These are phyloP conservation scores for Curvularia verruculosa DNA, from an alignment of 2,329 filamentous ascomycete species.

Conservation along the genomic window DNA sequence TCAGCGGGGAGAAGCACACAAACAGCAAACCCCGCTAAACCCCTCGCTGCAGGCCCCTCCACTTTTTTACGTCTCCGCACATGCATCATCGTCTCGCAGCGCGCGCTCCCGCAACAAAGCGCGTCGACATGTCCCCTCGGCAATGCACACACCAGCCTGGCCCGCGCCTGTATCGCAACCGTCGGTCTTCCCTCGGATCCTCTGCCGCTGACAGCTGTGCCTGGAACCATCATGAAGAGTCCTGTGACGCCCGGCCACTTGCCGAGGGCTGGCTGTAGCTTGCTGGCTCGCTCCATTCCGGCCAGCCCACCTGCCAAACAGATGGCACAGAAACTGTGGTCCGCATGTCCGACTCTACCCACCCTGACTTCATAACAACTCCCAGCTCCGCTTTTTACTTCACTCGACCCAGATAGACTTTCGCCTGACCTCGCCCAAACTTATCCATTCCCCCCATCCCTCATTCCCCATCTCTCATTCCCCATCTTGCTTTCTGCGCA, in stretches of 20 bases:
- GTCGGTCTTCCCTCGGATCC: conserved; percentile 14
- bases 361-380: conserved; percentile 41
- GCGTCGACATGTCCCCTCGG: conserved; percentile 16
- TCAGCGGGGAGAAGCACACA: conserved; percentile 7
- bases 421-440: conserved; percentile 11
- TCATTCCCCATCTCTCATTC: conserved; percentile 9
- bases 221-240: conserved; percentile 34
- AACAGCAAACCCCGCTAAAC: conserved; percentile 24
- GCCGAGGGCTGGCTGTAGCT: conserved; percentile 41
- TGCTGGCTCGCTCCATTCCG: conserved; percentile 24
- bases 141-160: conserved; percentile 8
- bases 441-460: conserved; percentile 12
- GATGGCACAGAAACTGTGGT: conserved; percentile 41
- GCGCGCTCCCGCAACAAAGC: conserved; percentile 35
- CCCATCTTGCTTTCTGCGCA: no score
- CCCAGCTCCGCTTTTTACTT: conserved; percentile 24
- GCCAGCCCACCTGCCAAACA: conserved; percentile 36
- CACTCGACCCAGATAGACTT: conserved; percentile 13
- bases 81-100: conserved; percentile 24
- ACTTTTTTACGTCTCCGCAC: conserved; percentile 26
- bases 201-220: conserved; percentile 11
- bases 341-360: conserved; percentile 49
- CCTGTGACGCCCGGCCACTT: conserved; percentile 29
- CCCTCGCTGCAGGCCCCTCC: conserved; percentile 29
- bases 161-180: conserved; percentile 4